Evolutionary conservation across 805 yeast species (phyloP).

Genomic region (Martiniozyma abietophila): DNA sequence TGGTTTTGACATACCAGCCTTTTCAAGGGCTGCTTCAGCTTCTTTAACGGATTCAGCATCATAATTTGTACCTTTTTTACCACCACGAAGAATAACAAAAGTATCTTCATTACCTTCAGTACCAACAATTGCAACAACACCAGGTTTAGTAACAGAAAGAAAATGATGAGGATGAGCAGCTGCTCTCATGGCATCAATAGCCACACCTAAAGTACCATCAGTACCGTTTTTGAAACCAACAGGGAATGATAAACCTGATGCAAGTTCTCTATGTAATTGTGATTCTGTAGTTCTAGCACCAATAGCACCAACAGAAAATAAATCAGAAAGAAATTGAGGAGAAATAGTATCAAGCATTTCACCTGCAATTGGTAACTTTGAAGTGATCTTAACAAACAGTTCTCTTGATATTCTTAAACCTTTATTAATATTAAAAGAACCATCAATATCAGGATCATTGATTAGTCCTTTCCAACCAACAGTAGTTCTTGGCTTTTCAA

Average conservation of each 20-base stretch:
- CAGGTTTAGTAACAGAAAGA: conserved; percentile 90
- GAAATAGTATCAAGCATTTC: conserved; percentile 98
- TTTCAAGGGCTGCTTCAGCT: conserved; percentile 51
- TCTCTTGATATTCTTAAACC: conserved; percentile 86
- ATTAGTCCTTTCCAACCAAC: conserved; percentile 99
- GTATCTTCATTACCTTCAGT: conserved; percentile 90
- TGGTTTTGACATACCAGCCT: conserved; percentile 28
- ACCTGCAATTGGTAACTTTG: conserved; percentile 84
- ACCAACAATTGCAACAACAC: conserved; percentile 91
- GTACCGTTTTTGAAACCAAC: conserved; percentile 98
- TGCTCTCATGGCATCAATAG: conserved; percentile 88
- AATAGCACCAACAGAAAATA: conserved; percentile 93
- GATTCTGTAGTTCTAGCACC: conserved; percentile 99
- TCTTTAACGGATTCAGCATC: conserved; percentile 65
- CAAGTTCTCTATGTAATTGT: conserved; percentile 93
- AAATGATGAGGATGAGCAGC: conserved; percentile 92
- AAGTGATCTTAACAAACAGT: conserved; percentile 75
- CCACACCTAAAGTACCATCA: conserved; percentile 91
- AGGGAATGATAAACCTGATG: conserved; percentile 95
- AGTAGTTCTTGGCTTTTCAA: conserved; percentile 97
- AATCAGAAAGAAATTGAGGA: conserved; percentile 89
- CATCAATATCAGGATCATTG: conserved; percentile 94
- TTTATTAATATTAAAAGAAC: conserved; percentile 86
- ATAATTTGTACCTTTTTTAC: conserved; percentile 85
- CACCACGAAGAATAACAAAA: conserved; percentile 91